Conservation (phyloP, 169 alveolate genomes). For the Plasmodium fragile region DNA sequence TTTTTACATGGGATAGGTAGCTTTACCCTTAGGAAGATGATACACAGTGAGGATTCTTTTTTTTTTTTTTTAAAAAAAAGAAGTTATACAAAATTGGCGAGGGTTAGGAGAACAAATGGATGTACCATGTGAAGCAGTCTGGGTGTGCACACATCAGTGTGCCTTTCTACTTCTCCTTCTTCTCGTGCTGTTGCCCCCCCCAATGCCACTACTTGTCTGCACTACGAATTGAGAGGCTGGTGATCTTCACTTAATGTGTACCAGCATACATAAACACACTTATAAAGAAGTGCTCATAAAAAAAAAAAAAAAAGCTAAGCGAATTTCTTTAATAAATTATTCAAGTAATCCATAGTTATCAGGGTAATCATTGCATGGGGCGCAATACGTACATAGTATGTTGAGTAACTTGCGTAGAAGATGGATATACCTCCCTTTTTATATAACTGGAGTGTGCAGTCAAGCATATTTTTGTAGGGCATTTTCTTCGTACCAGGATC, state of each 20-base stretch:
- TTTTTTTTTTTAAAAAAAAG: background rate
- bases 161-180: background rate
- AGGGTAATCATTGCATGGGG: slow-evolving; percentile 96
- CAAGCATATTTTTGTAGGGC: slow-evolving; percentile 91
- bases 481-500: slow-evolving; percentile 85
- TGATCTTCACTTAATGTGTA: background rate
- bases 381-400: slow-evolving; percentile 95
- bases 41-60: background rate
- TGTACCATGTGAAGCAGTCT: background rate
- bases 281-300: background rate
- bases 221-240: background rate
- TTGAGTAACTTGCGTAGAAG: slow-evolving; percentile 95
- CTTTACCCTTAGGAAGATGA: background rate
- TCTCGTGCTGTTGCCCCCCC: background rate
- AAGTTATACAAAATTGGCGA: background rate
- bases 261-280: background rate
- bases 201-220: background rate
- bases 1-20: slow-evolving; percentile 6
- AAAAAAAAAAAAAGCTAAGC: background rate
- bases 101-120: background rate
- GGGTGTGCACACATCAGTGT: background rate
- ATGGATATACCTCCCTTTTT: slow-evolving; percentile 92
- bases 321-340: slow-evolving; percentile 61
- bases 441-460: slow-evolving; percentile 90
- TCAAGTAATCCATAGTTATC: slow-evolving; percentile 89